Evolutionary conservation across 768 basidiomycete genomes (phyloP), one percentile per base, ranked within the genome.

Genomic region (Pleurotus pulmonarius): DNA sequence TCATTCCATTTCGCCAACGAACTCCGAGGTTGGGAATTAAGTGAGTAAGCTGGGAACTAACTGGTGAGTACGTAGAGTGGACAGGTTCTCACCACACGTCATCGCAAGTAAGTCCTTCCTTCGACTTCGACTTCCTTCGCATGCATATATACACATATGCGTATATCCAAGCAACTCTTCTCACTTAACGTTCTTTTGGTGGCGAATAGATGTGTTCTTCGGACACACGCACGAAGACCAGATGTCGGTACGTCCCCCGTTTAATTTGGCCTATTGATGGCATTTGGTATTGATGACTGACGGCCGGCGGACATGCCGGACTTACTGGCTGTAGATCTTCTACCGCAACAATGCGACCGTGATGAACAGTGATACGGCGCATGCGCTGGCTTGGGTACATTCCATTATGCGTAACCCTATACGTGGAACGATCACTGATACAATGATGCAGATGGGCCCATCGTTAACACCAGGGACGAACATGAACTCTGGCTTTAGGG

Each of bases 191-290:
- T 46, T 46, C 37, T 49, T 20, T 41, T 41, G 6, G 48, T 26
- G 16, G 15, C 59, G 41, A 57, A 39, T 55, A 85, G 87, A 81
- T 60, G 82, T 90, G n/a, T 89, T 90, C 74, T 91, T 76, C 64
- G 89, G 89, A 5, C 90, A 91, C 59, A 82, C 84, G 0, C 88
- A 90, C 56, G 86, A 90, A 65, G 88, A 90, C 67, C 79, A 88
- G 68, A 60, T 88, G 40, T 83, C 80, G 26, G 86, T 86, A 58
- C 34, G 69, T 69, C 51, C 51, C 24, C 20, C 43, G 54, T 16
- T n/a, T 16, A 13, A 11, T 51, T 11, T n/a, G n/a, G 16, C 16
- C 25, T 37, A 12, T 5, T 34, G 9, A 11, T 8, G 11, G 29
- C 9, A 3, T 8, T 34, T 9, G 29, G 29, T 34, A 34, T 34